Evolutionary conservation across 495 filamentous ascomycete genomes (phyloP).

Genomic region (Hypoxylon subgilvum): DNA sequence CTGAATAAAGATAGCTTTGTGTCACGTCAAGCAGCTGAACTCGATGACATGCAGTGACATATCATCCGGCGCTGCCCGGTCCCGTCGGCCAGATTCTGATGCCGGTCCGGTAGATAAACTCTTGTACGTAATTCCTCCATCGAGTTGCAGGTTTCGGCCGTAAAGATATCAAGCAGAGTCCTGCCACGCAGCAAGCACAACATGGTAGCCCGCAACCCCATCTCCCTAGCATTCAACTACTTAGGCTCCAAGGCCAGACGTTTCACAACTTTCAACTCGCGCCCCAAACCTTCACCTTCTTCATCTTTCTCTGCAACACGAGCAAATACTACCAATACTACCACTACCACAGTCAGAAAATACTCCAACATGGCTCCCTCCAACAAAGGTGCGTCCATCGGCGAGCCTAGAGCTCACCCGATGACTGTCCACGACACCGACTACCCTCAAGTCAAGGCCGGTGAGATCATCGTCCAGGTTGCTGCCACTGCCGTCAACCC

Average conservation of each 20-base stretch:
- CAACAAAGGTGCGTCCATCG: constrained; percentile 24
- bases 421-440: constrained; percentile 5
- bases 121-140: neutral
- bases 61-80: neutral
- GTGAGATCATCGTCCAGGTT: constrained; percentile 41
- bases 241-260: constrained; percentile 1
- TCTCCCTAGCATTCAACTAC: neutral
- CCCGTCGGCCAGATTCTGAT: neutral
- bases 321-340: neutral
- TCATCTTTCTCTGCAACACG: no score
- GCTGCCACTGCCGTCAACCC: constrained; percentile 48
- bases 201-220: neutral
- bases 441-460: constrained; percentile 23
- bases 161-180: neutral
- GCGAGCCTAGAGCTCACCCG: constrained; percentile 18
- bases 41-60: neutral
- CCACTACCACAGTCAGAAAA: neutral
- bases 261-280: neutral
- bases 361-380: constrained; percentile 25
- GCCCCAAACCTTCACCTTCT: neutral
- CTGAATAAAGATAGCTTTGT: neutral
- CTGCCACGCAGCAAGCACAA: neutral
- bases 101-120: neutral
- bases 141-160: neutral
- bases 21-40: no score